Evolutionary conservation across 2,329 filamentous ascomycete species (phyloP), one percentile per base, ranked within the genome.

Genomic region (Neocatenulostroma microsporum): DNA sequence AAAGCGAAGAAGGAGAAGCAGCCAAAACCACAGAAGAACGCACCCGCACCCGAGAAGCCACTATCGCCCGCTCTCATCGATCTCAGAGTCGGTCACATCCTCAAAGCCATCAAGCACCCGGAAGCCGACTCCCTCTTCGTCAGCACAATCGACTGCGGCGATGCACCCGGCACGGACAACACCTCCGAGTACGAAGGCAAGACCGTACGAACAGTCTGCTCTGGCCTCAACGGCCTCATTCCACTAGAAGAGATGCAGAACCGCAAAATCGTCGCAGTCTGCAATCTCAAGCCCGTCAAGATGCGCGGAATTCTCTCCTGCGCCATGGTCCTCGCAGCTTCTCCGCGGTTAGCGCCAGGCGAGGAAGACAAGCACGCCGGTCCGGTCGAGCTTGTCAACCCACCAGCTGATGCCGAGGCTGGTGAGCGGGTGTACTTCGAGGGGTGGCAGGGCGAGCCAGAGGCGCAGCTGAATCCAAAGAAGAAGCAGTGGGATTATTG

Each of bases 401-500:
- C 89, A 1, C 91, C 91, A 1, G 75, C 72, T n/a, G 85, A 76
- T 26, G 73, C 84, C 28, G 77, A 80, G 57, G 85, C 88, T 5
- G 91, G 91, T 40, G 86, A 94, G 59, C 73, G 84, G 11, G 84
- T 96, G 34, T 88, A 73, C 72, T 98, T 98, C 59, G 84, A 96
- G 60, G 91, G 91, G 31, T 98, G 85, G 80, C 74, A 85, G 62
- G 88, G 86, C 41, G 84, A 94, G 70, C 87, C 91, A 0, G 91
- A 98, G 73, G 82, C 81, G 45, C 78, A 89, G 34, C 74, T 98
- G 40, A 98, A 96, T 73, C 91, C 91, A 40, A 98, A 98, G 81
- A 98, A 96, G 80, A 96, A 96, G 80, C 71, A 96, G 44, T 96
- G 89, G 88, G 91, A 98, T 73, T 85, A 75, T 8, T 85, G 94